phyloP scores from a whole-genome alignment of 805 yeast species.

The Alloascoidea africana region DNA sequence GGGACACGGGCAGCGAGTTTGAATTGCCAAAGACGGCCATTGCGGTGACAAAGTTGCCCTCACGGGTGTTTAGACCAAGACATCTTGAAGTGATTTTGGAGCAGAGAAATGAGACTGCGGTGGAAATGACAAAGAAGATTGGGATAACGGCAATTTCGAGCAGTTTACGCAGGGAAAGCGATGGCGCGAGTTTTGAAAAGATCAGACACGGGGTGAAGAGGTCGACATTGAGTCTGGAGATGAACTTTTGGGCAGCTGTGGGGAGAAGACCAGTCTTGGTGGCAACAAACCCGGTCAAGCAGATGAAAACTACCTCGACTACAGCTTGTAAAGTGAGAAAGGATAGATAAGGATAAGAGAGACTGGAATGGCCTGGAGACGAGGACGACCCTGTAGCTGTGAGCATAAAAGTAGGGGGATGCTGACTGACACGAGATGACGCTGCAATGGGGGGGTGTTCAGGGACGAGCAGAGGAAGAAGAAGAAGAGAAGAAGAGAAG shows the following conservation, averaged over 20 bases:
- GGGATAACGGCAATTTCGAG: conserved; percentile 78
- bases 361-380: too few species aligned
- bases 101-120: conserved; percentile 54
- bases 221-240: conserved; percentile 73
- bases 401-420: too few species aligned
- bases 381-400: too few species aligned
- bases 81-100: conserved; percentile 39
- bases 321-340: conserved; percentile 85
- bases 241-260: conserved; percentile 58
- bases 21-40: conserved; percentile 97
- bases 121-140: conserved; percentile 66
- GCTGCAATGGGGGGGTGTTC: too few species aligned
- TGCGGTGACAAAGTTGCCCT: conserved; percentile 84
- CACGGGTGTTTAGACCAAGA: conserved; percentile 51
- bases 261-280: conserved; percentile 60
- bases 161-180: conserved; percentile 60
- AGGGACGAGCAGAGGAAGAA: too few species aligned
- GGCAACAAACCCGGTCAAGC: conserved; percentile 76
- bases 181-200: conserved; percentile 60
- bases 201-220: conserved; percentile 92
- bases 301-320: conserved; percentile 74
- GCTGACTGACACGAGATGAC: too few species aligned
- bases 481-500: too few species aligned
- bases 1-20: conserved; percentile 85
- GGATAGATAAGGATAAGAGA: conserved; percentile 22